Evolutionary conservation across 2,329 filamentous ascomycete genomes (phyloP).

Genomic region (Fusarium duplospermum): DNA sequence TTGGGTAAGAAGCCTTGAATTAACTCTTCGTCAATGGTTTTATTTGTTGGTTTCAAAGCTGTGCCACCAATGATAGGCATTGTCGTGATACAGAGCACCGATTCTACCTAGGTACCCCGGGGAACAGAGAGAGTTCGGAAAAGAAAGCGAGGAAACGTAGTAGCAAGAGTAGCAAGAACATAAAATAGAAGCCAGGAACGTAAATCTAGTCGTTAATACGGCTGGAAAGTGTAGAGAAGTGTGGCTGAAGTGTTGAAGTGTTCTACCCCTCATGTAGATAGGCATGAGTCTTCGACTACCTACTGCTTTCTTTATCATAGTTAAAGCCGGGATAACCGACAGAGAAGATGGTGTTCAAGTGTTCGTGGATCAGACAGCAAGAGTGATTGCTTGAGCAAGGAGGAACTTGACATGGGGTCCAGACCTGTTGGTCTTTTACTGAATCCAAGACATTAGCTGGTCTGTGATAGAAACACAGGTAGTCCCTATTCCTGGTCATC

Average conservation of each 20-base stretch:
- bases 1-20: background rate
- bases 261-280: no score
- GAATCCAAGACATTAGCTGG: background rate
- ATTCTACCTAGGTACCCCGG: background rate
- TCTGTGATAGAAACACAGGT: background rate
- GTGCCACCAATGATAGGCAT: background rate
- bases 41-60: background rate
- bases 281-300: no score
- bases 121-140: background rate
- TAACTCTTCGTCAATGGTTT: background rate
- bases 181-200: background rate
- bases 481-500: background rate
- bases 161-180: background rate
- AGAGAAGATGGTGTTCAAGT: no score
- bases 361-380: background rate
- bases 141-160: background rate
- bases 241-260: background rate
- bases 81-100: background rate
- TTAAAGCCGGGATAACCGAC: no score
- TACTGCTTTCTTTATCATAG: no score
- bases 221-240: background rate
- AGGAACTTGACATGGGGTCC: background rate
- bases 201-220: background rate
- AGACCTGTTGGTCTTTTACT: background rate
- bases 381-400: background rate